Conservation (phyloP, 1,139 yeast genomes). For the Diutina catenulata region DNA sequence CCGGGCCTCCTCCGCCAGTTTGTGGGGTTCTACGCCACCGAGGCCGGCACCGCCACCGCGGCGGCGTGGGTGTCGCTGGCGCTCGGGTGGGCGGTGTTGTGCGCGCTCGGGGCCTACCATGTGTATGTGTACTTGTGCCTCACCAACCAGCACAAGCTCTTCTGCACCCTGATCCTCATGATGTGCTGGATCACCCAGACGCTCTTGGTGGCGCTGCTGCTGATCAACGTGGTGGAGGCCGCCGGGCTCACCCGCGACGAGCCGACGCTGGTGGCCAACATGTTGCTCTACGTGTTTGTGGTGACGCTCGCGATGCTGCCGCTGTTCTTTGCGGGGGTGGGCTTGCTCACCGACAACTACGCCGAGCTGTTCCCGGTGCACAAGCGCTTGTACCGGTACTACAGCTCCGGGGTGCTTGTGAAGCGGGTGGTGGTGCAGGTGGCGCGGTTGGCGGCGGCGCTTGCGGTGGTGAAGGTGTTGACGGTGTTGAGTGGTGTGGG, state of each 20-base stretch:
- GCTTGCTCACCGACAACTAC: not conserved
- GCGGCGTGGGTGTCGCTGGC: not conserved
- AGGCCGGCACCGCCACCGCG: slow-evolving; percentile 1
- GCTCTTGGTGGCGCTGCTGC: slow-evolving; percentile 38
- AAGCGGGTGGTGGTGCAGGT: not conserved
- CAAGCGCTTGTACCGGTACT: not conserved
- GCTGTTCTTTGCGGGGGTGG: not conserved
- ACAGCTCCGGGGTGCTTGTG: not conserved
- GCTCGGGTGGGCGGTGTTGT: not conserved
- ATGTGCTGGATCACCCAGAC: slow-evolving; percentile 49
- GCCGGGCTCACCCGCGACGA: slow-evolving; percentile 18
- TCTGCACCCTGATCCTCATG: slow-evolving; percentile 48
- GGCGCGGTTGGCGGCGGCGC: not conserved
- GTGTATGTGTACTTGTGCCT: slow-evolving; percentile 31
- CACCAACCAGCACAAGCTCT: slow-evolving; percentile 40
- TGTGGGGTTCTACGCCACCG: not conserved
- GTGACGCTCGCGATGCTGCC: slow-evolving; percentile 11
- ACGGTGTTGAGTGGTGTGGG: too few species aligned
- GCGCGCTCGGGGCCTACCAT: slow-evolving; percentile 8
- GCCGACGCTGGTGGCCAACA: slow-evolving; percentile 16
- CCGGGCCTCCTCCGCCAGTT: slow-evolving; percentile 1
- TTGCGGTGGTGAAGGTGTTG: too few species aligned
- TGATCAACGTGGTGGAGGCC: slow-evolving; percentile 23
- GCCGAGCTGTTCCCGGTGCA: not conserved
- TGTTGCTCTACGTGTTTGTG: slow-evolving; percentile 16